These are phyloP conservation scores for Didymella keratinophila DNA, from an alignment of 2,329 filamentous ascomycete genomes.

Conservation along the genomic window DNA sequence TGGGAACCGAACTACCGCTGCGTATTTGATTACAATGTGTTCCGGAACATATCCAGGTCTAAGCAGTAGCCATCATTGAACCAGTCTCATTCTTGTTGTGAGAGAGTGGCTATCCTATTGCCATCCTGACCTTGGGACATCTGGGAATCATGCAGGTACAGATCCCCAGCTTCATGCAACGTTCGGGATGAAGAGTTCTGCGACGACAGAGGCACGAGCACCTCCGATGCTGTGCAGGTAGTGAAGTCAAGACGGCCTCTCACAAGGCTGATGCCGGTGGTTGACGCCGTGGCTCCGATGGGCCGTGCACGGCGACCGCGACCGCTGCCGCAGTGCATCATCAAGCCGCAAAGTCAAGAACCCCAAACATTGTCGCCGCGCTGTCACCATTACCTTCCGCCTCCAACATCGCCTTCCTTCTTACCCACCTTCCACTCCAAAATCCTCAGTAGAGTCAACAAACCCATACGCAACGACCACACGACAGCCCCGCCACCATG, in stretches of 20 bases:
- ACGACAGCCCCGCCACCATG: slow-evolving; percentile 63
- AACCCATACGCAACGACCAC: slow-evolving; percentile 8
- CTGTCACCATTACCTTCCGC: slow-evolving; percentile 13
- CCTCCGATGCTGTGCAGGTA: not conserved
- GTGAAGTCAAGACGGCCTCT: not conserved
- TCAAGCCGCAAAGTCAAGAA: slow-evolving; percentile 21
- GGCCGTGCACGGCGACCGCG: too few species aligned
- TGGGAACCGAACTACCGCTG: too few species aligned
- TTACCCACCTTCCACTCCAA: not conserved
- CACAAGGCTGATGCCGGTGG: slow-evolving; percentile 11
- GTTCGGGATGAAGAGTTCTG: not conserved
- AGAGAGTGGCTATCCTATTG: too few species aligned
- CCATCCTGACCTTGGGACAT: too few species aligned
- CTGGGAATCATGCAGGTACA: too few species aligned
- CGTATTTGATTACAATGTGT: not conserved
- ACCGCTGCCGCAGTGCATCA: slow-evolving; percentile 18
- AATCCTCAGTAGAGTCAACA: not conserved
- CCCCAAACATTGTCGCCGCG: slow-evolving; percentile 22
- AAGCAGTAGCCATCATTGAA: too few species aligned
- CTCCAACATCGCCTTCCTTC: not conserved
- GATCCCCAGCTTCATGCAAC: not conserved
- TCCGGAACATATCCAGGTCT: not conserved
- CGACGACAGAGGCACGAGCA: too few species aligned
- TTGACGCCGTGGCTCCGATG: too few species aligned
- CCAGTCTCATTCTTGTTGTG: too few species aligned